Conservation (phyloP, 2,329 filamentous ascomycete species). For the Sporothrix brunneoviolacea region DNA sequence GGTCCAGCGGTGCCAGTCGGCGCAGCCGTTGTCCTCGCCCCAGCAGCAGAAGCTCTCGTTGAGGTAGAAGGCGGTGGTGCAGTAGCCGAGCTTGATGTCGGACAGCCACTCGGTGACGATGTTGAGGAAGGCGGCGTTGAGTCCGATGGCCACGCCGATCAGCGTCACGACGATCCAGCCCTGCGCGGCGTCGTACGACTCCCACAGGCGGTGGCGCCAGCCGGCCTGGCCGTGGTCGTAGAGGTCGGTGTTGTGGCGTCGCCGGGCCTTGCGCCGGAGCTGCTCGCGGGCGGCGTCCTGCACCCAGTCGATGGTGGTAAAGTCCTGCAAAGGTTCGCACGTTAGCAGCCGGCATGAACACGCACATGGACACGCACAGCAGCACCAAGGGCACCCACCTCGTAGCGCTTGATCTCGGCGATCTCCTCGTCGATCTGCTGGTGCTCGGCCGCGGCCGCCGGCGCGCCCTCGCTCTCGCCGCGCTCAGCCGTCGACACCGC, state of each 20-base stretch:
- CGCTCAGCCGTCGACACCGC: conserved; percentile 53
- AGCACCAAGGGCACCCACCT: too few relatives aligned
- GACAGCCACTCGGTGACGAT: conserved; percentile 96
- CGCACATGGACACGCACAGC: too few relatives aligned
- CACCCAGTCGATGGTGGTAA: conserved; percentile 99
- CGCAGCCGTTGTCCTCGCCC: conserved; percentile 85
- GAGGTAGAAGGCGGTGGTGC: conserved; percentile 89
- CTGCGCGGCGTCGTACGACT: conserved; percentile 92
- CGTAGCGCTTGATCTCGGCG: conserved; percentile 94
- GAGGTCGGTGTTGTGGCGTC: conserved; percentile 64
- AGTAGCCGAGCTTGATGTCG: conserved; percentile 94
- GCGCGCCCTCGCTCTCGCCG: conserved; percentile 44
- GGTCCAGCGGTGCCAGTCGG: conserved; percentile 87
- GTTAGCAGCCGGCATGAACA: too few relatives aligned
- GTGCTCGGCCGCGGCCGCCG: conserved; percentile 46
- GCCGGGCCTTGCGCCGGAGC: conserved; percentile 67
- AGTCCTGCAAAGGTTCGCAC: too few relatives aligned
- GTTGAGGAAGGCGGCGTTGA: conserved; percentile 89
- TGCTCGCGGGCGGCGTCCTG: conserved; percentile 93
- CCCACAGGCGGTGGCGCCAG: conserved; percentile 75
- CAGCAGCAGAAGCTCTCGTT: conserved; percentile 98
- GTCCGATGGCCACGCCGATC: conserved; percentile 83
- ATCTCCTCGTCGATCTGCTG: conserved; percentile 88
- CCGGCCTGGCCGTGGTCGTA: conserved; percentile 61
- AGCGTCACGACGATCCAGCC: conserved; percentile 97